Conservation (phyloP, 148 eudicot species). For the Vaccinium corymbosum region DNA sequence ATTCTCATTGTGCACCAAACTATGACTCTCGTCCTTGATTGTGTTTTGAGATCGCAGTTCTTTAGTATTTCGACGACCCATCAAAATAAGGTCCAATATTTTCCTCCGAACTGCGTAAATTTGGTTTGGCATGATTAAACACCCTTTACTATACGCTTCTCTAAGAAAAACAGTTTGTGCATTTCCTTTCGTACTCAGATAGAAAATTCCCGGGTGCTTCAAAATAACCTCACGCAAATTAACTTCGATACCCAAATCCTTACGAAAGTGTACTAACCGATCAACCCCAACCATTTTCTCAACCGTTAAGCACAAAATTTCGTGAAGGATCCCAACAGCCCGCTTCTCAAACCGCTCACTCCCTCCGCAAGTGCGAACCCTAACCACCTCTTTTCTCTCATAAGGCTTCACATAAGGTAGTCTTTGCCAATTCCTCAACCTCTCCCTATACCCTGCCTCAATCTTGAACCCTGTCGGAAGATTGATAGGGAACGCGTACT, state of each 20-base stretch:
- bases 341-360: constrained; percentile 69
- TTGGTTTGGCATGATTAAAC: constrained; percentile 38
- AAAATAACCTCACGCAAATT: constrained; percentile 61
- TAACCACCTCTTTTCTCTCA: constrained; percentile 36
- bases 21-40: constrained; percentile 22
- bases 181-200: constrained; percentile 58
- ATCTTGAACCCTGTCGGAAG: constrained; percentile 69
- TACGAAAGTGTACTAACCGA: constrained; percentile 60
- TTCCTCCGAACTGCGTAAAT: constrained; percentile 57
- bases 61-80: constrained; percentile 47
- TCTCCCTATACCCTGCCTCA: constrained; percentile 59
- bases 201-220: constrained; percentile 75
- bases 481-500: constrained; percentile 71
- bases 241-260: constrained; percentile 67
- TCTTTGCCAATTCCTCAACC: constrained; percentile 71
- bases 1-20: constrained; percentile 2
- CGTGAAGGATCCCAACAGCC: constrained; percentile 67
- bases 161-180: constrained; percentile 54
- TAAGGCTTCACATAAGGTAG: constrained; percentile 69
- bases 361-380: constrained; percentile 48
- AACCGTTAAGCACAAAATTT: constrained; percentile 69
- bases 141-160: constrained; percentile 60
- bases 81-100: constrained; percentile 61
- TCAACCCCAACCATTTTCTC: constrained; percentile 68
- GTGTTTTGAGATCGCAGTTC: constrained; percentile 29